These are phyloP conservation scores for Metarhizium anisopliae DNA, from an alignment of 2,329 filamentous ascomycete species.

Conservation along the genomic window DNA sequence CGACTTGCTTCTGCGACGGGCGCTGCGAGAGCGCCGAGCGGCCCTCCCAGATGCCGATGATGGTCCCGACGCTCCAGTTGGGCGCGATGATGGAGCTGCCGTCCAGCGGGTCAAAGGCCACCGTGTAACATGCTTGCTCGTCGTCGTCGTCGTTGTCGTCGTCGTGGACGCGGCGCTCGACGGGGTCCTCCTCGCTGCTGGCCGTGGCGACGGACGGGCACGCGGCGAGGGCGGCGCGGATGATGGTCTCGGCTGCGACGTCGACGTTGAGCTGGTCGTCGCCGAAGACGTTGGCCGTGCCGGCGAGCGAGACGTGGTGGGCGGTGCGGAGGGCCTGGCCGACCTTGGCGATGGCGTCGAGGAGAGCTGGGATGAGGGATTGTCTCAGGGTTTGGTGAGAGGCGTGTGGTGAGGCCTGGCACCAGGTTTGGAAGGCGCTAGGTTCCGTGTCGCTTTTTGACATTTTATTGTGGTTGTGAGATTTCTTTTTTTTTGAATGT, in stretches of 20 bases:
- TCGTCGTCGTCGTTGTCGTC: conserved; percentile 21
- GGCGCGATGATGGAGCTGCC: conserved; percentile 51
- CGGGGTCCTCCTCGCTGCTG: conserved; percentile 52
- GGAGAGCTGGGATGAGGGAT: conserved; percentile 39
- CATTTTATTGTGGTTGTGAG: background rate
- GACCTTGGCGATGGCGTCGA: conserved; percentile 35
- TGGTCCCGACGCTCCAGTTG: conserved; percentile 51
- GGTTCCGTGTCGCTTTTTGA: too few species aligned
- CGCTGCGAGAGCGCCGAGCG: conserved; percentile 30
- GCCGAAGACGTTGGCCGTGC: conserved; percentile 47
- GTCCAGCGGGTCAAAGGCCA: conserved; percentile 56
- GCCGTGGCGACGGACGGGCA: conserved; percentile 39
- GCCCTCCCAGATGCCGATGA: conserved; percentile 51
- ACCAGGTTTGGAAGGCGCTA: background rate
- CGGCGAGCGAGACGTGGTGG: conserved; percentile 36
- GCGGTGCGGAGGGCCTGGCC: conserved; percentile 33
- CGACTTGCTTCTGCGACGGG: conserved; percentile 34
- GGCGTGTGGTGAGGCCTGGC: conserved; percentile 6
- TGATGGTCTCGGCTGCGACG: conserved; percentile 37
- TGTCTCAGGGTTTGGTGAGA: conserved; percentile 24
- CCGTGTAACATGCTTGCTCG: conserved; percentile 36
- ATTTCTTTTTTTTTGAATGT: background rate
- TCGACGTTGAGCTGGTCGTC: conserved; percentile 53
- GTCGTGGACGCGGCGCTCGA: conserved; percentile 29
- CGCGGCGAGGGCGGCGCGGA: conserved; percentile 33